A percentile compares a stretch with the other conserved stretches of the same genome.
Conservation (phyloP, 2,329 filamentous ascomycete species). For the Exophiala calicioides region DNA sequence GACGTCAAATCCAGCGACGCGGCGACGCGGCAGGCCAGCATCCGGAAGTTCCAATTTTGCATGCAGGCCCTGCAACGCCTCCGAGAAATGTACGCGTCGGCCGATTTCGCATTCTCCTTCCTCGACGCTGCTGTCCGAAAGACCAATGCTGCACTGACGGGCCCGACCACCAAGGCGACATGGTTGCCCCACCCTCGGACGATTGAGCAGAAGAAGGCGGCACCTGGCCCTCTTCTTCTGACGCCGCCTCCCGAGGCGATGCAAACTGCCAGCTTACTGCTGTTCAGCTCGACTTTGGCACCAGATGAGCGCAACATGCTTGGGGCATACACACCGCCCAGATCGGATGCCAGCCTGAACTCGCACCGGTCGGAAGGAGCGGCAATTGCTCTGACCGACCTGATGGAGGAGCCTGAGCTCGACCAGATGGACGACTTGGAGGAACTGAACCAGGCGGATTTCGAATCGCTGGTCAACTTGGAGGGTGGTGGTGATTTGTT, state of each 20-base stretch:
- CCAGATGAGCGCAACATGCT: slow-evolving; percentile 25
- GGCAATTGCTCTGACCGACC: slow-evolving; percentile 14
- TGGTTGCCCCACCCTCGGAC: neutral
- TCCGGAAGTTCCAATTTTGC: slow-evolving; percentile 83
- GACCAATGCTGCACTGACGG: slow-evolving; percentile 53
- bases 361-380: slow-evolving; percentile 22
- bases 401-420: slow-evolving; percentile 8
- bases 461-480: slow-evolving; percentile 50
- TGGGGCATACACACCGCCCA: slow-evolving; percentile 25
- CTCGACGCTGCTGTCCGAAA: slow-evolving; percentile 90
- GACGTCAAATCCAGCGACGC: slow-evolving; percentile 84
- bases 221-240: slow-evolving; percentile 16
- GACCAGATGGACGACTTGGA: slow-evolving; percentile 4
- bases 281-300: slow-evolving; percentile 24
- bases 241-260: slow-evolving; percentile 31
- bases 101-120: slow-evolving; percentile 95
- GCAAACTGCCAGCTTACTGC: slow-evolving; percentile 22
- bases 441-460: slow-evolving; percentile 43
- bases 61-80: slow-evolving; percentile 89
- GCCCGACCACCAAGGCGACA: neutral
- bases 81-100: slow-evolving; percentile 85
- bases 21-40: slow-evolving; percentile 69
- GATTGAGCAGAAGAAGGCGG: slow-evolving; percentile 10
- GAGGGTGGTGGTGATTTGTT: slow-evolving; percentile 37
- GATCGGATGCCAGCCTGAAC: slow-evolving; percentile 19